A percentile compares a stretch with the other conserved stretches of the same genome.
These are phyloP conservation scores for Suillus bovinus DNA, from an alignment of 768 basidiomycete genomes.

Conservation along the genomic window DNA sequence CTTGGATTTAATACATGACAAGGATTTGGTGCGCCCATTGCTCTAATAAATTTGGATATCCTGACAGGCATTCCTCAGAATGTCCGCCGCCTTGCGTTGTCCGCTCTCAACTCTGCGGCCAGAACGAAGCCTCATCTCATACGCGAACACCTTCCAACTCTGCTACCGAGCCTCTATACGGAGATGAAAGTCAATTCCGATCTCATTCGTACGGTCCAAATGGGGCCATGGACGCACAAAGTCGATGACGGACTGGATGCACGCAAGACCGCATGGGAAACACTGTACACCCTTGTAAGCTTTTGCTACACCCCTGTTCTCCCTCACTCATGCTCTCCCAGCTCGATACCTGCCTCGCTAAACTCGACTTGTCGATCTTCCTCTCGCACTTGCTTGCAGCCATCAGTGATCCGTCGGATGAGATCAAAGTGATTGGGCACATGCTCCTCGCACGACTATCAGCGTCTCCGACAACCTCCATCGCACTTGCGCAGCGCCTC, in stretches of 20 bases:
- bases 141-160: slow-evolving; percentile 71
- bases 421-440: slow-evolving; percentile 95
- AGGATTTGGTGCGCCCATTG: slow-evolving; percentile 66
- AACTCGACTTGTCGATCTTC: slow-evolving; percentile 87
- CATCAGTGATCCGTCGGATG: slow-evolving; percentile 87
- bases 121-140: slow-evolving; percentile 93
- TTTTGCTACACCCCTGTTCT: too few species aligned
- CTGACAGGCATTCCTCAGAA: slow-evolving; percentile 48
- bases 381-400: slow-evolving; percentile 79
- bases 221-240: slow-evolving; percentile 97
- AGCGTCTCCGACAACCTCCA: slow-evolving; percentile 80
- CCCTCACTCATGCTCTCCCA: slow-evolving; percentile 28
- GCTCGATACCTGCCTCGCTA: slow-evolving; percentile 90
- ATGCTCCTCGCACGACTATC: slow-evolving; percentile 94
- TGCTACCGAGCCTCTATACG: slow-evolving; percentile 82
- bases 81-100: slow-evolving; percentile 87
- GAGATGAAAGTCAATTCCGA: slow-evolving; percentile 81
- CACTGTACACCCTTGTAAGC: slow-evolving; percentile 90
- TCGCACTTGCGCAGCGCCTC: slow-evolving; percentile 68
- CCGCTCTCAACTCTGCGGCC: slow-evolving; percentile 91
- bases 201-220: slow-evolving; percentile 87
- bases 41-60: background rate
- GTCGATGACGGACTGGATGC: slow-evolving; percentile 97
- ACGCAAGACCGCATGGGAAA: slow-evolving; percentile 96
- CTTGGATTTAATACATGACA: slow-evolving; percentile 85